Conservation (phyloP, 106 monocot genomes). For the Dendrobium officinale region DNA sequence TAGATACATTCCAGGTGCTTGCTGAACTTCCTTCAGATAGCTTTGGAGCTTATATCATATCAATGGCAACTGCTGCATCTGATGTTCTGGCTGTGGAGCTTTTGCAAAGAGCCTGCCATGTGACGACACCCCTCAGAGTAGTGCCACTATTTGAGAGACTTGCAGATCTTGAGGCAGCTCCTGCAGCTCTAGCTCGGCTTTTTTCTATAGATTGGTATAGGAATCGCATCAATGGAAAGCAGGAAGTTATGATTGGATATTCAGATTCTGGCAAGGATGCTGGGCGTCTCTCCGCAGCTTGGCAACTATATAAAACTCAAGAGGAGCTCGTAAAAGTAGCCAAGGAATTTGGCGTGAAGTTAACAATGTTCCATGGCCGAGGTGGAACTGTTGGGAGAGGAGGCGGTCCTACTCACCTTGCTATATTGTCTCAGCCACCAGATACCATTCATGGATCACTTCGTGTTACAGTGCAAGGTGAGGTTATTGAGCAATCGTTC, state of each 20-base stretch:
- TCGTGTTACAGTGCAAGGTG: constrained; percentile 85
- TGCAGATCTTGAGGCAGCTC: constrained; percentile 82
- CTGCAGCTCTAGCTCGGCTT: constrained; percentile 69
- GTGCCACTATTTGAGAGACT: constrained; percentile 91
- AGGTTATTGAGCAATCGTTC: constrained; percentile 94
- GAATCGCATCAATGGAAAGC: constrained; percentile 74
- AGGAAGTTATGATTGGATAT: constrained; percentile 96
- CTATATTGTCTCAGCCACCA: constrained; percentile 84
- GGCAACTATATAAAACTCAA: constrained; percentile 89
- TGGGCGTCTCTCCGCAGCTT: constrained; percentile 86
- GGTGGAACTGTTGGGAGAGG: constrained; percentile 92
- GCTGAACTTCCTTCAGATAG: constrained; percentile 83
- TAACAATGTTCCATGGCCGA: constrained; percentile 96
- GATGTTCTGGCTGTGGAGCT: constrained; percentile 83
- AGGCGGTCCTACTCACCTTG: constrained; percentile 83
- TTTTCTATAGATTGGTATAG: constrained; percentile 88
- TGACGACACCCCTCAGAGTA: constrained; percentile 69
- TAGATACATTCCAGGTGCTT: constrained; percentile 72
- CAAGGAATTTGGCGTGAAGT: constrained; percentile 76
- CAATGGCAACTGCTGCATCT: constrained; percentile 86
- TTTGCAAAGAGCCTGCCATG: constrained; percentile 61
- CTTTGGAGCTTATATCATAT: constrained; percentile 96
- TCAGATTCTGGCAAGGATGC: constrained; percentile 96
- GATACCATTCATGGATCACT: constrained; percentile 82
- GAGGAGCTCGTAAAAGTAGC: constrained; percentile 81